These are phyloP conservation scores for Teratosphaeria destructans DNA, from an alignment of 2,329 filamentous ascomycete species.

Conservation along the genomic window DNA sequence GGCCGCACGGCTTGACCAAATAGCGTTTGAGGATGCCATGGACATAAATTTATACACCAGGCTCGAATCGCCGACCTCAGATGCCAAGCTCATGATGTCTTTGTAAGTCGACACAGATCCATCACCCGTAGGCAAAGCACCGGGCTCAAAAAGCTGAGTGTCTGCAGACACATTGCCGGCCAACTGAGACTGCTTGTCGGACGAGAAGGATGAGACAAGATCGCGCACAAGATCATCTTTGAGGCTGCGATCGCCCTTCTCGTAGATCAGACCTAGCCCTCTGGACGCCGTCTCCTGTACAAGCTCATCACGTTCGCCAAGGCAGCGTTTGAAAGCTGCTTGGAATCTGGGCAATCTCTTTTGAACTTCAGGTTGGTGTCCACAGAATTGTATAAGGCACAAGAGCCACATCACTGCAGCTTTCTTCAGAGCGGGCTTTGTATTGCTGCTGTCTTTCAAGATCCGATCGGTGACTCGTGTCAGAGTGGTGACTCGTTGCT, in stretches of 20 bases:
- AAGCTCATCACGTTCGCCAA: constrained; percentile 82
- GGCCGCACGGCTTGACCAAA: constrained; percentile 93
- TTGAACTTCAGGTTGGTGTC: constrained; percentile 65
- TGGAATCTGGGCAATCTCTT: constrained; percentile 67
- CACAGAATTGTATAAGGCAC: constrained; percentile 82
- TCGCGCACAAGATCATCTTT: constrained; percentile 79
- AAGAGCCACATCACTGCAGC: constrained; percentile 93
- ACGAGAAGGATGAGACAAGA: constrained; percentile 73
- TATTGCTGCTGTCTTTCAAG: constrained; percentile 65
- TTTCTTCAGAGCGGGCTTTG: constrained; percentile 81
- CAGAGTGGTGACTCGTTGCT: constrained; percentile 32
- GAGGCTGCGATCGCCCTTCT: constrained; percentile 71
- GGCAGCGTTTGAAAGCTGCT: constrained; percentile 73
- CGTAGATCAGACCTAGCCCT: constrained; percentile 85
- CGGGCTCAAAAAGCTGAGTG: constrained; percentile 87
- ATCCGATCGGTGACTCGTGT: constrained; percentile 58
- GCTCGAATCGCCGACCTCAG: constrained; percentile 89
- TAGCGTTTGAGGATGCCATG: constrained; percentile 85
- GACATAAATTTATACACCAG: constrained; percentile 99
- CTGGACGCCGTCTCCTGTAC: constrained; percentile 92
- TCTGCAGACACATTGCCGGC: constrained; percentile 74
- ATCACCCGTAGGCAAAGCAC: constrained; percentile 79
- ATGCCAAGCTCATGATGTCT: constrained; percentile 90
- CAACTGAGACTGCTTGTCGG: constrained; percentile 59
- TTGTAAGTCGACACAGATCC: constrained; percentile 93